Base-by-base conservation (phyloP, 2,329 filamentous ascomycete genomes). In the Fusarium sp. region DNA sequence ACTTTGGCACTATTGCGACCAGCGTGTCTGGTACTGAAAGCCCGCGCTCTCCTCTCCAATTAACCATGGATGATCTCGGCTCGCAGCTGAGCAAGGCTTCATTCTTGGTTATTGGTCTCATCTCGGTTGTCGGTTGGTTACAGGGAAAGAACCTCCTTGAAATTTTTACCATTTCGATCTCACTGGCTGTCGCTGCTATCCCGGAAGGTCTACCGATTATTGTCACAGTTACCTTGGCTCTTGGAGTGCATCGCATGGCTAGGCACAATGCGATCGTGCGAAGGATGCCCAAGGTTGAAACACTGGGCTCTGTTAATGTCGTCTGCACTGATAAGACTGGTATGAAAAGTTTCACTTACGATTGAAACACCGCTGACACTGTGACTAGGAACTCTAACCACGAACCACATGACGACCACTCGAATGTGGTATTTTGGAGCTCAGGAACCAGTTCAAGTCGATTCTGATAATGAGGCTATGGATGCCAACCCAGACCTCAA, bases 251-350 rank as follows among this genome's bases (percentile, higher is more conserved):
- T 79, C 92, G 97, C 67, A 99, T 99, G 97, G 97, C 97, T 70
- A 95, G 92, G 80, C 91, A 96, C 78, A 94, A 97, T 81, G 97
- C 97, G 10, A 99, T 99, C 81, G 96, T 99, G 69, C 93, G 97
- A 76, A 93, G 94, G 80, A 93, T 99, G 84, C 97, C 97, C 25
- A 98, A 97, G 82, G 97, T 99, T 10, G 97, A 99, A 82, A 99
- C 97, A 1, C 86, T 99, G 6, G 97, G 97, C 10, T 98, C 95
- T n/a, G 97, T 99, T 68, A 99, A 98, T 79, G 95, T 99, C n/a
- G 95, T 99, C 8, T 99, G 97, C 85, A 98, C 95, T 76, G 97
- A 99, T 86, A 99, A 99, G 85, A 99, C 97, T 50, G 95, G 91
- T 91, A 84, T 77, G 81, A 70, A 17, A 32, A 32, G 17, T 59